phyloP scores from a whole-genome alignment of 441 rosid species.

The Melastoma candidum region DNA sequence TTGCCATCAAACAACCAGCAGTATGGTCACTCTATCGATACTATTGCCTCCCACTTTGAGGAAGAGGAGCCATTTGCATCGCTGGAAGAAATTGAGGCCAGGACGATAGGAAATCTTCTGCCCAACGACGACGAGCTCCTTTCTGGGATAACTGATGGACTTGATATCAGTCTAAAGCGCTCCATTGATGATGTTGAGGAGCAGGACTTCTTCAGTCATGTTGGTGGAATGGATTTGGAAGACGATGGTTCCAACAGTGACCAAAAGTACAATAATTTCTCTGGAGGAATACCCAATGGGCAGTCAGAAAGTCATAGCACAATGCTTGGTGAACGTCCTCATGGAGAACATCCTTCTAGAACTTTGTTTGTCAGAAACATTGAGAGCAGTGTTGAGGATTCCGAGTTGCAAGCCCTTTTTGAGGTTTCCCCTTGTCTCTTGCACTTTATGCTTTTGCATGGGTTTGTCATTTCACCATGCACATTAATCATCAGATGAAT shows the following conservation, averaged over 20 bases:
- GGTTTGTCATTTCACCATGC: not conserved
- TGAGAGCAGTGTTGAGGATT: conserved; percentile 46
- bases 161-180: conserved; percentile 24
- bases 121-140: conserved; percentile 66
- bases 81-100: conserved; percentile 55
- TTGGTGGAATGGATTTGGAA: conserved; percentile 68
- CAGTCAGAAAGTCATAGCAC: conserved; percentile 26
- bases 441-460: conserved; percentile 1
- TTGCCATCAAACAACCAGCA: conserved; percentile 28
- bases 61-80: conserved; percentile 42
- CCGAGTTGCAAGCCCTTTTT: conserved; percentile 43
- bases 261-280: conserved; percentile 25
- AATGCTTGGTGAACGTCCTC: conserved; percentile 33
- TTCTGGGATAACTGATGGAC: conserved; percentile 49
- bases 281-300: conserved; percentile 18
- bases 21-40: conserved; percentile 23
- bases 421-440: conserved; percentile 26
- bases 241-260: conserved; percentile 24
- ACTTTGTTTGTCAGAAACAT: conserved; percentile 59
- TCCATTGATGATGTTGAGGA: conserved; percentile 50
- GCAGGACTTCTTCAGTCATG: conserved; percentile 50
- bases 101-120: conserved; percentile 57
- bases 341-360: conserved; percentile 44
- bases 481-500: not conserved
- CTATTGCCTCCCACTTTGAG: conserved; percentile 25